These are phyloP conservation scores for Gossypium bickii DNA, from an alignment of 345 rosid species.

Conservation along the genomic window DNA sequence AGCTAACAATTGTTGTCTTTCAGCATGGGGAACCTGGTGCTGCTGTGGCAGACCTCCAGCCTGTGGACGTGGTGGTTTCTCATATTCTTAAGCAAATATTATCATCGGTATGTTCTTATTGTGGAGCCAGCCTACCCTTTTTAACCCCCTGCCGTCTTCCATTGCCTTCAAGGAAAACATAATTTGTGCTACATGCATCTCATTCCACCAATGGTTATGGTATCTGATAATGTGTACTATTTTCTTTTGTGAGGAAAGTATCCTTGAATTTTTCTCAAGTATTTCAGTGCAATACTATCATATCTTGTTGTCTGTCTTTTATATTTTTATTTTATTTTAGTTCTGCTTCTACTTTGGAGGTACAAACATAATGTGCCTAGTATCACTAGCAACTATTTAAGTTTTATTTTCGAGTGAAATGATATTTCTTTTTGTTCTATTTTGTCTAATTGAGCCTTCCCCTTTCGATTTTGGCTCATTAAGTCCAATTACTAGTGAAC, in stretches of 20 bases:
- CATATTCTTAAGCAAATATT: slow-evolving; percentile 79
- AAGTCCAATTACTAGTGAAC: background rate
- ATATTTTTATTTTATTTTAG: background rate
- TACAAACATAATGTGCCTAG: background rate
- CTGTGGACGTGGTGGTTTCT: slow-evolving; percentile 81
- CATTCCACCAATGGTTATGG: background rate
- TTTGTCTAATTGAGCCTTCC: background rate
- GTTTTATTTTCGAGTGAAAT: background rate
- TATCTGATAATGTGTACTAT: background rate
- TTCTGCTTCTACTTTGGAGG: background rate
- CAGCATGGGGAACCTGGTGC: slow-evolving; percentile 98
- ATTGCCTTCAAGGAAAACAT: background rate
- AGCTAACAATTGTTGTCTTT: slow-evolving; percentile 15
- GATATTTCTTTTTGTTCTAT: background rate
- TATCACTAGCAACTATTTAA: background rate
- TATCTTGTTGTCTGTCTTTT: background rate
- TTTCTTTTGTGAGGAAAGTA: background rate
- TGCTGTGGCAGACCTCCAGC: slow-evolving; percentile 82
- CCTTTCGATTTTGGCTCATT: background rate
- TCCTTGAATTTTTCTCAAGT: slow-evolving; percentile 6
- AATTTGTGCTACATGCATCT: background rate
- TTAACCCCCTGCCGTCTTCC: background rate
- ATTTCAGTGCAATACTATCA: background rate
- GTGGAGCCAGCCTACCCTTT: background rate
- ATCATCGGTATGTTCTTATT: slow-evolving; percentile 53